Evolutionary conservation across 129 eudicot species (phyloP), one percentile per base, ranked within the genome.

Genomic region (Apium graveolens): DNA sequence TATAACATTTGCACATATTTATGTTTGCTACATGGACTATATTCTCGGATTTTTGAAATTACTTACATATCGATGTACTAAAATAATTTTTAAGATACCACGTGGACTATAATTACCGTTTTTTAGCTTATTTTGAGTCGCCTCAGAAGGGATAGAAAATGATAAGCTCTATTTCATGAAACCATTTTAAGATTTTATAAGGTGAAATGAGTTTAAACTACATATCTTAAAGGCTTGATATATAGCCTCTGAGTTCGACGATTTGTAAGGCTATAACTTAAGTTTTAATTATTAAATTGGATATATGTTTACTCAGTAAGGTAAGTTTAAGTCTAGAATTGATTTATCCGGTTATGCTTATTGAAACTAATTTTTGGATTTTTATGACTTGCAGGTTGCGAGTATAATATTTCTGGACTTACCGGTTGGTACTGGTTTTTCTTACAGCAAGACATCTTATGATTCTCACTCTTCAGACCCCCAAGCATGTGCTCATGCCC

Each of bases 341-440:
- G 62, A 53, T 53, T 7, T 7, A 20, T 55, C 13, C 5, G 5
- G 4, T 55, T 4, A 55, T 55, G 29, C 65, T 24, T 55, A 24
- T 55, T 55, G 2, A 3, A 51, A 51, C 5, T 51, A 51, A 20
- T 16, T 5, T 51, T 10, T 2, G 62, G 62, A 27, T 16, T 20
- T 49, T 5, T 16, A 51, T 51, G 62, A 51, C 62, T 51, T 51
- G 27, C 35, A 79, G 84, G 78, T 42, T 29, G 87, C 83, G 37
- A 86, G 57, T 77, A 77, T 83, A 74, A 43, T 86, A 3, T 86
- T 80, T 75, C 42, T 83, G 39, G 90, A 87, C 38, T 20, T 71
- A 43, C 90, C 90, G 0, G 84, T 77, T 78, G 87, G 83, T 39
- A 84, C 87, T 32, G 87, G 90, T 24, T 87, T 87, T 63, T 83